A percentile compares a stretch with the other conserved stretches of the same genome.
phyloP scores from a whole-genome alignment of 768 basidiomycete genomes.

The Phylloporus sp. region DNA sequence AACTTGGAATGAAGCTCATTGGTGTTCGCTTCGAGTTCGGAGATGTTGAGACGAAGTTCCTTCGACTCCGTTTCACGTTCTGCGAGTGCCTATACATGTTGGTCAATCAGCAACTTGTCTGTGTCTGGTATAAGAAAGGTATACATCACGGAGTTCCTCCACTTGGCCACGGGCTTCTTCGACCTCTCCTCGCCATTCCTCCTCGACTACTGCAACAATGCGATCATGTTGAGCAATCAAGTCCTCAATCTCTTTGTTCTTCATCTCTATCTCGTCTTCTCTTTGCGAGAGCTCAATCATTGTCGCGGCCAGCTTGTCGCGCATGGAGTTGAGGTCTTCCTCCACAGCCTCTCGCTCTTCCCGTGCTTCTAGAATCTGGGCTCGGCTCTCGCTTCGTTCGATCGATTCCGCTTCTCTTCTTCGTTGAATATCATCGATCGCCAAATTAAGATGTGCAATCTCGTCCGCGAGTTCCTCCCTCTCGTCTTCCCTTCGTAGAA shows the following conservation, averaged over 20 bases:
- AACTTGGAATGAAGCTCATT: slow-evolving; percentile 71
- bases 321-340: slow-evolving; percentile 66
- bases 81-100: slow-evolving; percentile 52
- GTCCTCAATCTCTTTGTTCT: slow-evolving; percentile 74
- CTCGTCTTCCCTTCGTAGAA: slow-evolving; percentile 63
- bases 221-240: slow-evolving; percentile 69
- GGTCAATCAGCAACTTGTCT: neutral
- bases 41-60: slow-evolving; percentile 66
- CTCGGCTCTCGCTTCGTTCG: slow-evolving; percentile 73
- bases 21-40: slow-evolving; percentile 71
- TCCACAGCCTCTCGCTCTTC: slow-evolving; percentile 79
- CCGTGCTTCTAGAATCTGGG: slow-evolving; percentile 62
- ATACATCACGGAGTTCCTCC: slow-evolving; percentile 74
- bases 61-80: slow-evolving; percentile 79
- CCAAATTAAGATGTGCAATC: slow-evolving; percentile 57
- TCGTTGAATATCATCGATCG: slow-evolving; percentile 63
- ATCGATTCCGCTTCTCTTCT: slow-evolving; percentile 58
- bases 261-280: slow-evolving; percentile 82
- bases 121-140: slow-evolving; percentile 14
- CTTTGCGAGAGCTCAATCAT: slow-evolving; percentile 82
- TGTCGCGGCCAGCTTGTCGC: slow-evolving; percentile 75
- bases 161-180: slow-evolving; percentile 75
- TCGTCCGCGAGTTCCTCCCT: slow-evolving; percentile 67
- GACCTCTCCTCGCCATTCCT: slow-evolving; percentile 86
- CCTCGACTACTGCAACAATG: slow-evolving; percentile 70